Evolutionary conservation across 202 grass and related monocot genomes (phyloP), one percentile per base, ranked within the genome.

Genomic region (Sporobolus alterniflorus): DNA sequence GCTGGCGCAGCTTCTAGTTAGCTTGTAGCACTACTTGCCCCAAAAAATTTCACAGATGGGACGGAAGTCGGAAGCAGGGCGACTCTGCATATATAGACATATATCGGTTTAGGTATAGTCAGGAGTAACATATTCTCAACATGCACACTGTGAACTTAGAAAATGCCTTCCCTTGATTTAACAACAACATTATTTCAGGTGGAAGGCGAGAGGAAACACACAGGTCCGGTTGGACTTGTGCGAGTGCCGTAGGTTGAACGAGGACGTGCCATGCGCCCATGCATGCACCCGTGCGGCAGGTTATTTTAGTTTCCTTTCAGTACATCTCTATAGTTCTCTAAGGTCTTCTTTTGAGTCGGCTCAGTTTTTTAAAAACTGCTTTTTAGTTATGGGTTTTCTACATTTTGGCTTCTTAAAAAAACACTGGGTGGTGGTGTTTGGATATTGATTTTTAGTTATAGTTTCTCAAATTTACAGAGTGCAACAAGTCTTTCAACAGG

Each of bases 161-260:
- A 66, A 54, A 67, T 50, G 21, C 65, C 5, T 68, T n/a, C n/a
- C 21, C 11, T 5, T 54, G 64, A 42, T 79, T 79, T 52, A 5
- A 49, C 21, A 25, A 78, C 24, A 11, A n/a, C n/a, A n/a, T 6
- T 39, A 39, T 39, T 39, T 39, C 8, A 6, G 2, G 54, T 9
- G 57, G 46, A 86, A 85, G 68, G 46, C 2, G 48, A 14, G 67
- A 73, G 18, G 67, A 79, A 79, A 7, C 24, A 34, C 24, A 34
- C 9, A 12, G n/a, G 24, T 13, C 2, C 54, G 33, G 22, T 56
- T 57, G 77, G 77, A 69, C 46, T 26, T 26, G 77, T 28, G 61
- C 29, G n/a, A n/a, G 40, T 61, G 17, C 1, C 83, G 78, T 77
- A 43, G 14, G 10, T 85, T 72, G 56, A 71, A 69, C 26, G 56